These are phyloP conservation scores for Emergomyces orientalis DNA, from an alignment of 2,329 filamentous ascomycete species.

Conservation along the genomic window DNA sequence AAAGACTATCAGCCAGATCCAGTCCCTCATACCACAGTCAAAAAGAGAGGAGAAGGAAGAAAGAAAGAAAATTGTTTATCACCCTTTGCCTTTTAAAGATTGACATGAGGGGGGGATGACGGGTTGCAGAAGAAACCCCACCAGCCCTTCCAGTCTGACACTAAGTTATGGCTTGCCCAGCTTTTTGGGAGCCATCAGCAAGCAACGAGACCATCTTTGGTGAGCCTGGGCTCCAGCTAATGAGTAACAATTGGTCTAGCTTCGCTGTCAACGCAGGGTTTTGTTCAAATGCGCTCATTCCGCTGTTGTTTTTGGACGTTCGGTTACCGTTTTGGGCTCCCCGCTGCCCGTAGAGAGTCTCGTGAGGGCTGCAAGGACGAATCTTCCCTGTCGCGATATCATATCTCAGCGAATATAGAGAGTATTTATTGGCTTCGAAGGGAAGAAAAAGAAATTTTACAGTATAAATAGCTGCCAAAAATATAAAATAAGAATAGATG, in stretches of 20 bases:
- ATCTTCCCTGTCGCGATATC: not conserved
- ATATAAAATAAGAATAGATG: not conserved
- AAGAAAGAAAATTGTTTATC: not conserved
- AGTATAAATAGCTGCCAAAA: no score
- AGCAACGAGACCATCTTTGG: no score
- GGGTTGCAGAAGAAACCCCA: not conserved
- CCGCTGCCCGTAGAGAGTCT: no score
- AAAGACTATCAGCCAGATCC: not conserved
- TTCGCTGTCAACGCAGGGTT: not conserved
- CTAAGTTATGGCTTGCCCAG: no score
- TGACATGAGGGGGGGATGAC: not conserved
- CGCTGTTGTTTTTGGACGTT: not conserved
- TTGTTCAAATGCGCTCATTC: not conserved
- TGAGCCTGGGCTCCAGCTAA: not conserved
- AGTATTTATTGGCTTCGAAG: no score
- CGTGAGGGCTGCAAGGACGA: no score
- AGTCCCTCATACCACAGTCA: not conserved
- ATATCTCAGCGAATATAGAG: no score
- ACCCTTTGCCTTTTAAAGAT: not conserved
- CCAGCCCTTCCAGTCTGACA: not conserved
- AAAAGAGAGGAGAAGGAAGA: not conserved
- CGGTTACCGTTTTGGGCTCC: not conserved
- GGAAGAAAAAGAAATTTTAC: not conserved
- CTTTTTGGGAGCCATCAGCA: no score
- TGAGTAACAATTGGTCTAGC: not conserved